These are phyloP conservation scores for Exobasidium cylindrosporum DNA, from an alignment of 1,284 basidiomycete genomes.

Conservation along the genomic window DNA sequence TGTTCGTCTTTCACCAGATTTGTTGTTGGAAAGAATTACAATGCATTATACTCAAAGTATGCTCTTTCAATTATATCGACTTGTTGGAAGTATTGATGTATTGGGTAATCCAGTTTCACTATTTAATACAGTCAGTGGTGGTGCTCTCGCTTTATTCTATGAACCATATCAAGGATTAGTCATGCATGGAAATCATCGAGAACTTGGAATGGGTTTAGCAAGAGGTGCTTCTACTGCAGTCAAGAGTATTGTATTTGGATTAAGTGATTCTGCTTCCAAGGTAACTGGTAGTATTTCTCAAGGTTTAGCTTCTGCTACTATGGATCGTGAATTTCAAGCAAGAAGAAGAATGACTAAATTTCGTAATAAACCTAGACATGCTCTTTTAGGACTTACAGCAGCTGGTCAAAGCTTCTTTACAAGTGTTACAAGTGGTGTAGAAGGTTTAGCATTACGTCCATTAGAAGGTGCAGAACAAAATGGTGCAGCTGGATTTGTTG, in stretches of 20 bases:
- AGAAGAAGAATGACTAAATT: slow-evolving; percentile 81
- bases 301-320: slow-evolving; percentile 91
- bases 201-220: slow-evolving; percentile 94
- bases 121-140: slow-evolving; percentile 97
- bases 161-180: slow-evolving; percentile 97
- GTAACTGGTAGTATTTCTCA: slow-evolving; percentile 96
- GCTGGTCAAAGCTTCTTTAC: slow-evolving; percentile 92
- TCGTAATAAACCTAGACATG: slow-evolving; percentile 91
- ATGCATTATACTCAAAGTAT: slow-evolving; percentile 95
- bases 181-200: slow-evolving; percentile 85
- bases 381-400: slow-evolving; percentile 86
- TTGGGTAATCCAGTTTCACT: slow-evolving; percentile 78
- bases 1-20: slow-evolving; percentile 79
- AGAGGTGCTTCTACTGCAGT: slow-evolving; percentile 73
- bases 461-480: slow-evolving; percentile 93
- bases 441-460: slow-evolving; percentile 93
- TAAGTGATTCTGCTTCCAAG: slow-evolving; percentile 93
- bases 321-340: slow-evolving; percentile 92
- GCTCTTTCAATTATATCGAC: slow-evolving; percentile 88
- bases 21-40: slow-evolving; percentile 77
- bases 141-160: slow-evolving; percentile 98
- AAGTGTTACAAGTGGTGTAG: slow-evolving; percentile 90
- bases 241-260: slow-evolving; percentile 67
- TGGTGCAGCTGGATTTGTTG: slow-evolving; percentile 94
- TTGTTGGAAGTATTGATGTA: slow-evolving; percentile 95